These are phyloP conservation scores for Colletotrichum limetticola DNA, from an alignment of 2,329 filamentous ascomycete species.

Conservation along the genomic window DNA sequence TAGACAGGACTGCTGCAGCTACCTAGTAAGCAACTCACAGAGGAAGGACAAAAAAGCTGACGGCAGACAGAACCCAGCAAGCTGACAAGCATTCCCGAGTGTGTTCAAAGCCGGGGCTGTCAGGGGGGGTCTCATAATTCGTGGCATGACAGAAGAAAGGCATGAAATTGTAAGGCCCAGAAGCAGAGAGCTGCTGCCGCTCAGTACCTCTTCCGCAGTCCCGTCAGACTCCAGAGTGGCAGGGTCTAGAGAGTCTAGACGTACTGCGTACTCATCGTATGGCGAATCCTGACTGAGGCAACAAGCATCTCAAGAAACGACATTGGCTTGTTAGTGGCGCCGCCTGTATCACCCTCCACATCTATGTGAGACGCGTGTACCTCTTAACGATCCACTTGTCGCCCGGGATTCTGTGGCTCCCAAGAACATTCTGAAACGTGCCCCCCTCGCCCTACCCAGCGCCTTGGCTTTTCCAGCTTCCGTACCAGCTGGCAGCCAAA, in stretches of 20 bases:
- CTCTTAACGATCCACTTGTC: constrained; percentile 22
- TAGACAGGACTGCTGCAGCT: not conserved
- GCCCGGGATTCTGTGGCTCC: constrained; percentile 28
- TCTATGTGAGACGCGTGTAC: constrained; percentile 34
- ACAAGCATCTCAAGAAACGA: not conserved
- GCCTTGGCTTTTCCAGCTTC: constrained; percentile 31
- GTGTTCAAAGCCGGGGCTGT: not conserved
- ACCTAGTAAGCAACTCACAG: constrained; percentile 13
- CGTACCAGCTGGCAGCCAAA: not conserved
- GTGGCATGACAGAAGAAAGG: not conserved
- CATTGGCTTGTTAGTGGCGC: constrained; percentile 18
- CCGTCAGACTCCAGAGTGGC: not conserved
- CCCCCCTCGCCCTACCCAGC: constrained; percentile 13
- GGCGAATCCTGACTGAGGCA: constrained; percentile 15
- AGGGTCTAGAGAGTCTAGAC: no score
- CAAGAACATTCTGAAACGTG: constrained; percentile 33
- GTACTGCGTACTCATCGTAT: no score
- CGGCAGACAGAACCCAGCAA: constrained; percentile 17
- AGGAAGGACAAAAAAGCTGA: constrained; percentile 8
- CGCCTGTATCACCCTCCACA: constrained; percentile 10
- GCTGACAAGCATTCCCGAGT: constrained; percentile 12
- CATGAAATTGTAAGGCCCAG: constrained; percentile 1
- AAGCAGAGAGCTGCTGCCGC: not conserved
- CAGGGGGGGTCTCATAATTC: not conserved
- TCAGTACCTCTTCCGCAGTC: not conserved